Base-by-base conservation (phyloP, 1,284 basidiomycete genomes). In the Leccinum pachyderme region DNA sequence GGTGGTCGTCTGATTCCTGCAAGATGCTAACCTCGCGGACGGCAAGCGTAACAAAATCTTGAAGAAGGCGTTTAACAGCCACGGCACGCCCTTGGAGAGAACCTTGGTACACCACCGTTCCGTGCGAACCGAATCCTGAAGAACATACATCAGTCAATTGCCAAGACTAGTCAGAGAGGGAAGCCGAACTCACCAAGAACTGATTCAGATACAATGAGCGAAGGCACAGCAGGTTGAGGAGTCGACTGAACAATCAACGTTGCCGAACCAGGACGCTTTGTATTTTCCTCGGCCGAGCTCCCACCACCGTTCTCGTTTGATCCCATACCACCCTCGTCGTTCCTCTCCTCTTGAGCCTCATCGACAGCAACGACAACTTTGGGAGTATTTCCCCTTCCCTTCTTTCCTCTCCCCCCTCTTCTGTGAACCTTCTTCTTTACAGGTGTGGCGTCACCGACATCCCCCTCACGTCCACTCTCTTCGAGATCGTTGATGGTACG, bases 1-100 rank as follows among this genome's bases (percentile, higher is more conserved):
- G 94, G 66, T 99, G 97, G 70, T 98, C 94, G 75, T 99, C 97
- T 41, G 91, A 93, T 68, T 98, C 95, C 74, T 96, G 93, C 2
- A 99, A 80, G 44, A 99, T 84, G 67, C 86, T 89, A 25, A 98
- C 95, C 77, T 99, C 97, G 54, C 96, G 91, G 8, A 89, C 84
- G 1, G 96, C 95, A 32, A 99, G 84, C 0, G 93, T 95, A 49
- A 97, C 93, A 69, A 98, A 99, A 72, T 98, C 95, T 63, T 89
- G 89, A 27, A 99, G 81, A 12, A 99, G 82, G 1, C 97, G 90
- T 74, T 99, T 99, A 59, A 99, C 95, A 5, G 96, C 96, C 1
- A 99, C 96, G 0, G 95, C 91, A 51, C 97, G 86, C 1, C 94
- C 95, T 75, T 98, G 96, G 51, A 98, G 86, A 4, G 93, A 92